A percentile compares a stretch with the other conserved stretches of the same genome.
phyloP scores from a whole-genome alignment of 2,329 filamentous ascomycete species.

The Whalleya microplaca region DNA sequence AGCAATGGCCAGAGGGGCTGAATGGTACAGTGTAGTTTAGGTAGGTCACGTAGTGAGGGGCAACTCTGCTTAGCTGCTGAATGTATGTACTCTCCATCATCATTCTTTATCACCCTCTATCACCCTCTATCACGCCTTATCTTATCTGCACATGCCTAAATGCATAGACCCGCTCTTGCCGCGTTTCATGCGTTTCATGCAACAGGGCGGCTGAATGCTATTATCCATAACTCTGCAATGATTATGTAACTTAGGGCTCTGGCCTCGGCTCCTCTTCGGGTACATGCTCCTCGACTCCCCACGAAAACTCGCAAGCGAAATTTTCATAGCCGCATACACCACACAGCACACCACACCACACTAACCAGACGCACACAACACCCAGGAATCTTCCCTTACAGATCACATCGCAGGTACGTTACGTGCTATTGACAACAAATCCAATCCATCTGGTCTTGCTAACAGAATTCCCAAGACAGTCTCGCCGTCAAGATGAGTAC shows the following conservation, averaged over 20 bases:
- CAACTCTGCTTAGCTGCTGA: background rate
- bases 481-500: slow-evolving; percentile 41
- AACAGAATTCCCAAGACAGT: slow-evolving; percentile 21
- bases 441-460: slow-evolving; percentile 1
- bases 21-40: background rate
- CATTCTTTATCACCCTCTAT: background rate
- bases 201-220: background rate
- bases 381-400: slow-evolving; percentile 30
- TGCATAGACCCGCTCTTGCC: background rate
- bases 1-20: background rate
- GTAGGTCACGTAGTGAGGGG: background rate
- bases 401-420: slow-evolving; percentile 32
- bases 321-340: slow-evolving; percentile 24
- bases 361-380: slow-evolving; percentile 22
- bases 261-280: slow-evolving; percentile 34
- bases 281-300: slow-evolving; percentile 27
- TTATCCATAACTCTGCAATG: background rate
- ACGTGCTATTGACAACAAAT: background rate
- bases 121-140: background rate
- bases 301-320: slow-evolving; percentile 36
- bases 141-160: slow-evolving; percentile 3
- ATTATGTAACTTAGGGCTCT: slow-evolving; percentile 16
- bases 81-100: background rate
- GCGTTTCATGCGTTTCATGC: background rate
- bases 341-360: too few species aligned